These are phyloP conservation scores for Bertia moriformis DNA, from an alignment of 2,329 filamentous ascomycete species.

Conservation along the genomic window DNA sequence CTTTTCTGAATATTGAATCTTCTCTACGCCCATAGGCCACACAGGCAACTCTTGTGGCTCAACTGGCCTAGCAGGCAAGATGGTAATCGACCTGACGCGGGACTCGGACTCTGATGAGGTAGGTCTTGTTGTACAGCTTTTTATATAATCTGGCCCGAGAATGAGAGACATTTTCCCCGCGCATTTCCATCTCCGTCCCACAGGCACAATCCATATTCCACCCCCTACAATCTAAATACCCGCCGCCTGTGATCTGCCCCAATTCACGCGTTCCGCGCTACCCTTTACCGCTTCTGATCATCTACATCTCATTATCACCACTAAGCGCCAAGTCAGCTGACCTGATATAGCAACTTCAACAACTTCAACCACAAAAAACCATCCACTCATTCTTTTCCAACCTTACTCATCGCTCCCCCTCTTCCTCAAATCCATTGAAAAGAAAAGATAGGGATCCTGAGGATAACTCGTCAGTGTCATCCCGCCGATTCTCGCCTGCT, in stretches of 20 bases:
- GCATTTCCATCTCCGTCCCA: too few relatives aligned
- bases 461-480: too few relatives aligned
- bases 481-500: neutral
- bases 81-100: slow-evolving; percentile 11
- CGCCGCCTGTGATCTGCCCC: neutral
- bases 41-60: too few relatives aligned
- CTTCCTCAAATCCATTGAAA: neutral
- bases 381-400: slow-evolving; percentile 1
- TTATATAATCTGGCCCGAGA: too few relatives aligned
- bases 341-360: neutral
- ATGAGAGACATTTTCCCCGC: too few relatives aligned
- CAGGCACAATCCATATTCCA: too few relatives aligned
- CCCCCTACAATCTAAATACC: neutral
- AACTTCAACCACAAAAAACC: slow-evolving; percentile 4
- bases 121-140: slow-evolving; percentile 4
- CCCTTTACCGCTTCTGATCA: neutral
- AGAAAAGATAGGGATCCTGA: slow-evolving; percentile 1
- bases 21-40: too few relatives aligned
- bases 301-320: neutral
- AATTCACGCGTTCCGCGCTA: too few relatives aligned
- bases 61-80: too few relatives aligned
- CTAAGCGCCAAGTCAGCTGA: neutral
- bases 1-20: too few relatives aligned
- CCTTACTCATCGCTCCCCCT: neutral
- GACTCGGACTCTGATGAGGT: slow-evolving; percentile 10